Conservation (phyloP, 352 stramenopile genomes). For the Phytophthora aleatoria region DNA sequence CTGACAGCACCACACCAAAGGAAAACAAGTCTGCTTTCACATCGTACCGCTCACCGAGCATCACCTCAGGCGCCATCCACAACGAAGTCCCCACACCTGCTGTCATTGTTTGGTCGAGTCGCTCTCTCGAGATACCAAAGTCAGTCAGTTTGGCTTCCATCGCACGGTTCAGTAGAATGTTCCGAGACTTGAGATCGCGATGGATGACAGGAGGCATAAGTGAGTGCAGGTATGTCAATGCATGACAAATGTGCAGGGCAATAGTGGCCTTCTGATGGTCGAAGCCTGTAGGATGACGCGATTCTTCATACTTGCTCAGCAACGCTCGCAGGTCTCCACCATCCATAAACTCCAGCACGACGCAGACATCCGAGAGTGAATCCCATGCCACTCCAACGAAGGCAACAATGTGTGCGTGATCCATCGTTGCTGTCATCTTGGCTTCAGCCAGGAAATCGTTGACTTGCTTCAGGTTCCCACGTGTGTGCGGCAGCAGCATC, state of each 20-base stretch:
- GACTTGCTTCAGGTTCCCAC: slow-evolving; percentile 35
- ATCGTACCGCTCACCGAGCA: slow-evolving; percentile 37
- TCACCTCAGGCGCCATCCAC: slow-evolving; percentile 78
- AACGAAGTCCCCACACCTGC: slow-evolving; percentile 34
- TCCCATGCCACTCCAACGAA: slow-evolving; percentile 58
- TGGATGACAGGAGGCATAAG: slow-evolving; percentile 41
- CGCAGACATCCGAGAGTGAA: slow-evolving; percentile 40
- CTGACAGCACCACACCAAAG: slow-evolving; percentile 43
- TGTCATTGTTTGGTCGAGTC: slow-evolving; percentile 37
- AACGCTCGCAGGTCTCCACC: slow-evolving; percentile 46
- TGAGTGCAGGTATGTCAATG: slow-evolving; percentile 40
- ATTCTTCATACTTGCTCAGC: slow-evolving; percentile 33
- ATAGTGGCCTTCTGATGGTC: slow-evolving; percentile 37
- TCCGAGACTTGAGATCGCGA: slow-evolving; percentile 36
- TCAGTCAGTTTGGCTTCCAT: slow-evolving; percentile 38
- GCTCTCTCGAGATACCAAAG: slow-evolving; percentile 38
- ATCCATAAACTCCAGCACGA: slow-evolving; percentile 58
- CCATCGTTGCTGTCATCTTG: slow-evolving; percentile 37
- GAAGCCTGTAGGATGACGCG: slow-evolving; percentile 22
- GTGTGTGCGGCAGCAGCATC: slow-evolving; percentile 39
- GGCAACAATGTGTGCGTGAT: slow-evolving; percentile 41
- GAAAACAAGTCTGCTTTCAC: slow-evolving; percentile 47
- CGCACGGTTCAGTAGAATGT: slow-evolving; percentile 35
- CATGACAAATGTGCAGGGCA: slow-evolving; percentile 32
- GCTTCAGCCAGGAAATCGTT: slow-evolving; percentile 45